Conservation (phyloP, 2,329 filamentous ascomycete genomes). For the Colletotrichum kahawae region DNA sequence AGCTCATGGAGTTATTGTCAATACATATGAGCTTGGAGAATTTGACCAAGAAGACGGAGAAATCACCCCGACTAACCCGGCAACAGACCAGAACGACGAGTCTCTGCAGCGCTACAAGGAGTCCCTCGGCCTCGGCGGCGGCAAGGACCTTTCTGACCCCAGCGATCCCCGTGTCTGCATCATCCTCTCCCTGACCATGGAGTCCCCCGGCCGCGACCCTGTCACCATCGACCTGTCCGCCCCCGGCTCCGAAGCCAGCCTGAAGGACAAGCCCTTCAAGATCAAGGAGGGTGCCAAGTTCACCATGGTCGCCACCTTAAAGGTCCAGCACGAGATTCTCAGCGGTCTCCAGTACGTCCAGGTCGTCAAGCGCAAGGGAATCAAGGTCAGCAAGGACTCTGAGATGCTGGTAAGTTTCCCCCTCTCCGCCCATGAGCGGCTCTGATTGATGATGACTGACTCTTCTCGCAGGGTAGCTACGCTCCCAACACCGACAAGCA, state of each 20-base stretch:
- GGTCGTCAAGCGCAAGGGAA: conserved; percentile 86
- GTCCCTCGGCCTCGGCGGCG: conserved; percentile 84
- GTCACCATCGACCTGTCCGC: conserved; percentile 87
- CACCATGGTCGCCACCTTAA: conserved; percentile 92
- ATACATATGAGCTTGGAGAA: neutral
- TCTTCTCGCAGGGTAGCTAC: conserved; percentile 74
- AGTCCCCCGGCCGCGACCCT: conserved; percentile 80
- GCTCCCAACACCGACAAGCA: conserved; percentile 91
- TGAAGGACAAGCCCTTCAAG: conserved; percentile 93
- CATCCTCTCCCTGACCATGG: conserved; percentile 88
- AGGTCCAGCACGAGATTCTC: conserved; percentile 95
- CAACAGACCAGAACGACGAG: conserved; percentile 75
- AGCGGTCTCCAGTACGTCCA: conserved; percentile 96
- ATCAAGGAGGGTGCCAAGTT: conserved; percentile 97
- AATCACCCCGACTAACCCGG: conserved; percentile 9
- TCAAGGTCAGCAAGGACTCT: conserved; percentile 89
- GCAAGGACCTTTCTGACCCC: conserved; percentile 74
- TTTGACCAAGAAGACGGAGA: neutral
- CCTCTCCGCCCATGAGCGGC: too few relatives aligned
- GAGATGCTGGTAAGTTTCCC: conserved; percentile 89
- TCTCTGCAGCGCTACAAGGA: conserved; percentile 97
- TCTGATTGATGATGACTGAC: conserved; percentile 29
- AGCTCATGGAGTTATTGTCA: neutral
- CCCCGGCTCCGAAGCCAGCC: conserved; percentile 73
- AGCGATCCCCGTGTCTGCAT: conserved; percentile 90